These are phyloP conservation scores for Beauveria varroae DNA, from an alignment of 2,329 filamentous ascomycete species.

Conservation along the genomic window DNA sequence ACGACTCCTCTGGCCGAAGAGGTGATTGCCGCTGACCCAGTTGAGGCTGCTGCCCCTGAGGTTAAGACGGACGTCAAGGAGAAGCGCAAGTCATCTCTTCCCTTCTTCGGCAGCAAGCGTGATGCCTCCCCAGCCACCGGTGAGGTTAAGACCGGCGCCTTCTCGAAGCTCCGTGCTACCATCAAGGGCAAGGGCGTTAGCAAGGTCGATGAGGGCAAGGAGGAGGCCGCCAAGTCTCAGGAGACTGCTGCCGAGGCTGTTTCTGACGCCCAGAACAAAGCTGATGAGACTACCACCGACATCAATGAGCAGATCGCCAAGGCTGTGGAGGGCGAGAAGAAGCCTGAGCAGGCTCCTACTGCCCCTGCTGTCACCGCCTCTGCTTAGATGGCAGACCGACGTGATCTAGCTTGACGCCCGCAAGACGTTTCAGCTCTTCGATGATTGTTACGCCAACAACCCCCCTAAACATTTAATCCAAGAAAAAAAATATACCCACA, in stretches of 20 bases:
- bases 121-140: conserved; percentile 53
- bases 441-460: conserved; percentile 15
- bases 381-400: conserved; percentile 33
- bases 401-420: conserved; percentile 13
- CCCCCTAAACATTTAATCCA: conserved; percentile 13
- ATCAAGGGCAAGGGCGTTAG: conserved; percentile 41
- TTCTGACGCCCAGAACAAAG: conserved; percentile 21
- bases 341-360: conserved; percentile 32
- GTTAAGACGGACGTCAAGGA: conserved; percentile 59
- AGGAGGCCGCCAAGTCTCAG: conserved; percentile 26
- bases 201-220: conserved; percentile 32
- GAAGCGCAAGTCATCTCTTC: conserved; percentile 75
- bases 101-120: conserved; percentile 77
- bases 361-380: conserved; percentile 43
- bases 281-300: conserved; percentile 29
- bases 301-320: conserved; percentile 22
- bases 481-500: conserved; percentile 20
- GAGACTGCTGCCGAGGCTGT: conserved; percentile 28
- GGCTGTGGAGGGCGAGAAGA: conserved; percentile 18
- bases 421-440: conserved; percentile 2
- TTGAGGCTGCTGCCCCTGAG: conserved; percentile 42
- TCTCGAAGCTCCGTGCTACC: conserved; percentile 54
- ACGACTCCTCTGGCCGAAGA: conserved; percentile 50
- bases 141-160: conserved; percentile 42
- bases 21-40: conserved; percentile 39